Percentiles rank a stretch among this genome's conserved stretches.
These are phyloP conservation scores for Cercophora sp. DNA, from an alignment of 495 filamentous ascomycete species.

Conservation along the genomic window DNA sequence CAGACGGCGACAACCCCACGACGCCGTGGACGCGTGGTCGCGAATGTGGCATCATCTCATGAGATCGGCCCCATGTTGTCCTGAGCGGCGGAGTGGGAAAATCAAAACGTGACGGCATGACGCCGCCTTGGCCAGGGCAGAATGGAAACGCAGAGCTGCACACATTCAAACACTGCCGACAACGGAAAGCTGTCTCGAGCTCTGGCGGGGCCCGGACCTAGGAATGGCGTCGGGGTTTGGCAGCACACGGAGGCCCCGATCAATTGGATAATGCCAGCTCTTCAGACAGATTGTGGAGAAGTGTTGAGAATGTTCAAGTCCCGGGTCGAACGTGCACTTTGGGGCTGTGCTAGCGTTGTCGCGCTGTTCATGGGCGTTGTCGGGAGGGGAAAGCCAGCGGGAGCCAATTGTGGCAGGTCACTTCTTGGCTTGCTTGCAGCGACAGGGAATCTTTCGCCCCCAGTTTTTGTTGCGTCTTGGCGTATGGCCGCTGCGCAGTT, in stretches of 20 bases:
- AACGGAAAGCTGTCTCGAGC: too few species aligned
- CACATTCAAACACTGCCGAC: not conserved
- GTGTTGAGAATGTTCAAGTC: slow-evolving; percentile 5
- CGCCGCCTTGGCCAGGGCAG: slow-evolving; percentile 1
- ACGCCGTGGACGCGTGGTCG: not conserved
- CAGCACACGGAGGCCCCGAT: not conserved
- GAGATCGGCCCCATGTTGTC: too few species aligned
- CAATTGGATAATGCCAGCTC: not conserved
- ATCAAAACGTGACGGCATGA: too few species aligned
- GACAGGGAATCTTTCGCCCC: slow-evolving; percentile 2
- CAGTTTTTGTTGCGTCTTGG: not conserved
- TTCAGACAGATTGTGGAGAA: not conserved
- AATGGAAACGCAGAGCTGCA: too few species aligned
- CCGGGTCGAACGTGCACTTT: slow-evolving; percentile 1
- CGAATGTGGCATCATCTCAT: too few species aligned
- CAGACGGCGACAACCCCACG: not conserved
- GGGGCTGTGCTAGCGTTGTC: not conserved
- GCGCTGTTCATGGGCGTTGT: not conserved
- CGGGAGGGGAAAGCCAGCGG: not conserved
- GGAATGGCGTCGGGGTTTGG: not conserved
- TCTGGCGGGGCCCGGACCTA: not conserved
- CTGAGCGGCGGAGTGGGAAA: not conserved
- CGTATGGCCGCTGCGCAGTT: not conserved
- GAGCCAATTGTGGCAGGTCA: slow-evolving; percentile 1
- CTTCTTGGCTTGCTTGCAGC: not conserved